These are phyloP conservation scores for Penicillium atrosanguineum DNA, from an alignment of 495 filamentous ascomycete genomes.

Conservation along the genomic window DNA sequence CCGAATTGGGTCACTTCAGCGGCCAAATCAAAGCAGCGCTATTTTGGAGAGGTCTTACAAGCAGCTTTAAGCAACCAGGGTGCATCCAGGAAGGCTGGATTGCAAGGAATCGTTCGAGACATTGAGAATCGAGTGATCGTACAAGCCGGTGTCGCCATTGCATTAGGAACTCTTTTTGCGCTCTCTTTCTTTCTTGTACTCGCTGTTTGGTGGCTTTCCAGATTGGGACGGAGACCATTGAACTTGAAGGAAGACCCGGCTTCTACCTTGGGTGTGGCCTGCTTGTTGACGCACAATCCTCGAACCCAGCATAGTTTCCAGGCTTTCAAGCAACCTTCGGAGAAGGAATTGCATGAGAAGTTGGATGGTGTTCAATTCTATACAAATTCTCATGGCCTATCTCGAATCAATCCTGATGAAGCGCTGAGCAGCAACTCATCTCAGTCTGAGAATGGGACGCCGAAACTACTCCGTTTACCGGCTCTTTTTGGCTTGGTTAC, in stretches of 20 bases:
- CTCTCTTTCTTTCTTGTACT: constrained; percentile 19
- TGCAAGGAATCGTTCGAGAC: constrained; percentile 3
- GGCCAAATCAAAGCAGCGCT: constrained; percentile 31
- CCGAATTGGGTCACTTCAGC: constrained; percentile 13
- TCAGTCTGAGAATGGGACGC: constrained; percentile 18
- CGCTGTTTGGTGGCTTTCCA: constrained; percentile 13
- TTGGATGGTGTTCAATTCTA: constrained; percentile 4
- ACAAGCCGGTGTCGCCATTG: constrained; percentile 14
- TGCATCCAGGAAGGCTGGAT: constrained; percentile 1
- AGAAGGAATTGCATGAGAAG: constrained; percentile 7
- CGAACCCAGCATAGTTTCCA: constrained; percentile 3
- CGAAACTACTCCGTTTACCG: constrained; percentile 21
- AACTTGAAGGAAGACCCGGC: constrained; percentile 21
- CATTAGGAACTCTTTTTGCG: constrained; percentile 15
- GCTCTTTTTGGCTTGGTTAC: constrained; percentile 14
- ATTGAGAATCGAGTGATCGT: constrained; percentile 18
- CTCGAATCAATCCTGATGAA: not conserved
- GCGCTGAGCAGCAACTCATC: not conserved
- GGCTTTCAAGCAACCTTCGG: constrained; percentile 10
- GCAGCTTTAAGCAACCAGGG: constrained; percentile 15
- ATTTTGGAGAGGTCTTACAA: constrained; percentile 34
- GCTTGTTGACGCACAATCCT: constrained; percentile 8
- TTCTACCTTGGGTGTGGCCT: constrained; percentile 4
- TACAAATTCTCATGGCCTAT: constrained; percentile 14
- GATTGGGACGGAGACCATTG: constrained; percentile 8